Base-by-base conservation (phyloP, 352 stramenopile species). In the Phytophthora vignae region DNA sequence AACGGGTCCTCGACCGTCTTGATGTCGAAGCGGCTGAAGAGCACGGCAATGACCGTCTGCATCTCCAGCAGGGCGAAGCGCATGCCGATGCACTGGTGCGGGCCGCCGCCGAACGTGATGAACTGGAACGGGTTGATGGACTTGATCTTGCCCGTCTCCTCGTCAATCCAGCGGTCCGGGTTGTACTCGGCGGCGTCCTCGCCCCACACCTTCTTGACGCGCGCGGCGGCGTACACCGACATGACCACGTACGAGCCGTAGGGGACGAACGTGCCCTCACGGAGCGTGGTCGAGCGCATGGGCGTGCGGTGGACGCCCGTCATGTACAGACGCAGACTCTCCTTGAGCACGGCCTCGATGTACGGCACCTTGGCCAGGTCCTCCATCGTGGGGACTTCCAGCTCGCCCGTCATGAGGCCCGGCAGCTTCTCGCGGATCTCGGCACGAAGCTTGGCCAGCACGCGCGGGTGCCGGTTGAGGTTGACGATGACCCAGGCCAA, bases 321-420 rank as follows among this genome's bases (percentile, higher is more conserved):
- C 6, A 90, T 88, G 60, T 87, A 83, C 48, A 96, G 49, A 2
- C 90, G 82, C 19, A 95, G 60, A 58, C 57, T 90, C 67, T 96
- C 90, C 14, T 77, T 77, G 22, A 94, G 73, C 11, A 85, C 74
- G 0, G 83, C 88, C 36, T 90, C 78, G 22, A 95, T 60, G 73
- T 92, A 94, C 42, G 76, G 78, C 12, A 94, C 60, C 42, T 85
- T 69, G 66, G 79, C 74, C 31, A 90, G 61, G 25, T 89, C 71
- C 25, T 88, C 81, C 65, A 85, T 82, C 7, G 74, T 84, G 2
- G 78, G 77, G 27, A 80, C 66, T 49, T 55, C 55, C 19, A 81
- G 36, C 50, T 71, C 49, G 19, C 72, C 72, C 3, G 74, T 81
- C 52, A 87, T 66, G 21, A 79, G 73, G 27, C 76, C 17, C 5